A percentile compares a stretch with the other conserved stretches of the same genome.
phyloP scores from a whole-genome alignment of 2,329 filamentous ascomycete species.

The Arthrocladium fulminans region DNA sequence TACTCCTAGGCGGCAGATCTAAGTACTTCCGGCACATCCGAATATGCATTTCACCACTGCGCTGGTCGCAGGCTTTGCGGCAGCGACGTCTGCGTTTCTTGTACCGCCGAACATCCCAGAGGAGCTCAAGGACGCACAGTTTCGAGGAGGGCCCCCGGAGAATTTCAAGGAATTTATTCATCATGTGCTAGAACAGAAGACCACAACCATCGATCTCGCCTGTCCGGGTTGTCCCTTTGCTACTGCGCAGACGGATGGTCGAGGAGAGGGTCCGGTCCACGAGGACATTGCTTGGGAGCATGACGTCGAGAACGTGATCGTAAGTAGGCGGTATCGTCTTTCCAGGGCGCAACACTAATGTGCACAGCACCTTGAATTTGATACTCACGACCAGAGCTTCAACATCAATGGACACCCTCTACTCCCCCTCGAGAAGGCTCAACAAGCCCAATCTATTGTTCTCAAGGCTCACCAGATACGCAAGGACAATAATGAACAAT shows the following conservation, averaged over 20 bases:
- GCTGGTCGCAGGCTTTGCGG: constrained; percentile 19
- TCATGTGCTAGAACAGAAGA: constrained; percentile 1
- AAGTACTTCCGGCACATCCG: background rate
- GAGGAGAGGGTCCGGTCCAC: background rate
- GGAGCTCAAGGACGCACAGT: constrained; percentile 14
- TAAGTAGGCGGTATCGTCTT: constrained; percentile 11
- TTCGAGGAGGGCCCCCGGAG: constrained; percentile 11
- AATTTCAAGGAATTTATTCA: constrained; percentile 8
- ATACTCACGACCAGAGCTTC: constrained; percentile 11
- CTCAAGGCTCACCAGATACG: constrained; percentile 18
- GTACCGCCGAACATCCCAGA: constrained; percentile 19
- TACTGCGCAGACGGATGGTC: background rate
- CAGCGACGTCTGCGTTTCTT: constrained; percentile 20
- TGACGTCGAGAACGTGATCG: constrained; percentile 19
- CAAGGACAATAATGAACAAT: constrained; percentile 28
- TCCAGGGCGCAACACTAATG: background rate
- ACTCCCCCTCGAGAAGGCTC: constrained; percentile 11
- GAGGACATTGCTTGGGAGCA: constrained; percentile 3
- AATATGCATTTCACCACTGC: constrained; percentile 17
- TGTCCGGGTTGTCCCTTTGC: constrained; percentile 20
- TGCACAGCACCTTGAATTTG: constrained; percentile 19
- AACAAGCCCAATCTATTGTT: constrained; percentile 11
- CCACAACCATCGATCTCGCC: constrained; percentile 13
- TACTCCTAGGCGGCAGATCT: background rate
- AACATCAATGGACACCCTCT: constrained; percentile 19